A percentile compares a stretch with the other conserved stretches of the same genome.
phyloP scores from a whole-genome alignment of 331 rosid genomes.

The Malus hybrid region DNA sequence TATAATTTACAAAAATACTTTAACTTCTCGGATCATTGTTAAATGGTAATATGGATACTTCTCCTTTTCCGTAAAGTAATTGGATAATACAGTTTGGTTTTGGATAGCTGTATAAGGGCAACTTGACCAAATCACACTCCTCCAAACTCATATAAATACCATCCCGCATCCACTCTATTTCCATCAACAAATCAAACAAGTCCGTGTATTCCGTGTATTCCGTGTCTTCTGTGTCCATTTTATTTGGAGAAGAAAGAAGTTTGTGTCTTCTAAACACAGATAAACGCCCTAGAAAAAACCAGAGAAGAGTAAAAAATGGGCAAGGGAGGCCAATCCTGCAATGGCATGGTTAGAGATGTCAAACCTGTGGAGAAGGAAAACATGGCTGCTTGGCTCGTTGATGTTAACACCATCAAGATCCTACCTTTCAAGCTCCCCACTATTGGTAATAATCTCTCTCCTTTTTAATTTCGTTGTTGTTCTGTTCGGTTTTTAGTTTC shows the following conservation, averaged over 20 bases:
- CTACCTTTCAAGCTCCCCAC: conserved; percentile 82
- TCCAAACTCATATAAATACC: background rate
- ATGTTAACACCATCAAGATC: conserved; percentile 64
- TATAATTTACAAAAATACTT: no score
- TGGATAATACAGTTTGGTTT: no score
- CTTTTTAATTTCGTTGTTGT: background rate
- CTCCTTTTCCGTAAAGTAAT: no score
- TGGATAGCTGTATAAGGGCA: no score
- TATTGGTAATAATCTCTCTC: conserved; percentile 20
- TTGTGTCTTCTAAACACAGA: no score
- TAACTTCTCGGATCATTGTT: no score
- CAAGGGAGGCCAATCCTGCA: conserved; percentile 55
- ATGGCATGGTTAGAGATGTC: conserved; percentile 18
- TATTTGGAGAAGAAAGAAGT: no score
- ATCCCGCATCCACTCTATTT: background rate
- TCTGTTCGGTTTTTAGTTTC: background rate
- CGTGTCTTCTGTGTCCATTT: no score
- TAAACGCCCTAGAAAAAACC: no score
- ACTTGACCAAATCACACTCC: no score
- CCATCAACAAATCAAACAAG: background rate
- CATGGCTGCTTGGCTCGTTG: conserved; percentile 96
- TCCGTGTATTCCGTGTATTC: background rate
- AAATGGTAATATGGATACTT: no score
- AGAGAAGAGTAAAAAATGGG: conserved; percentile 40
- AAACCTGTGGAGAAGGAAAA: conserved; percentile 45